Base-by-base conservation (phyloP, 2,329 filamentous ascomycete genomes). In the Parastagonospora avenae region DNA sequence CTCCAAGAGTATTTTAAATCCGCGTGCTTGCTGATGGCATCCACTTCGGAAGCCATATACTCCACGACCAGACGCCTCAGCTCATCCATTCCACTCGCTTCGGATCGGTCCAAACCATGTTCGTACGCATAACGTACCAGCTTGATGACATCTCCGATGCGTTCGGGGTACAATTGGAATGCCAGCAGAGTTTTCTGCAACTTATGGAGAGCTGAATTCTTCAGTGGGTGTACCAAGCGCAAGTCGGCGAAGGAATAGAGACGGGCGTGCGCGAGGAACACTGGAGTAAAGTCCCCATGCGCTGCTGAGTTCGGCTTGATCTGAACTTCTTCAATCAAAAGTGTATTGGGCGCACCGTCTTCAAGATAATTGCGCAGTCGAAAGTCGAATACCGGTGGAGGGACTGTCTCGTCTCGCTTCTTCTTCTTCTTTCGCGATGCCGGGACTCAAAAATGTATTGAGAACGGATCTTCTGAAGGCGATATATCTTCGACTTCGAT, bases 231-330 rank as follows among this genome's bases (percentile, higher is more conserved):
- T 4, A 70, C 55, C 27, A 68, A 52, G 9, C 51, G 56, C 47
- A 64, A 45, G 9, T 60, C 50, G 0, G 68, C 63, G 42, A 73
- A 62, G 0, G 50, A 58, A 40, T 72, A 72, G 1, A 72, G 55
- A 2, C 60, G 60, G 14, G 67, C 66, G 35, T 72, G 65, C 8
- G 64, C 68, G 1, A 71, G 57, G 14, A 72, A 58, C 1, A 67
- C 44, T 0, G 57, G 53, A 0, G 57, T 57, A 35, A 65, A 69
- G 16, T 65, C 28, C 37, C 63, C 57, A 6, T 55, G 24, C 0
- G 43, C 31, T 0, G 32, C 16, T 2, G 12, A 35, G 29, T 67
- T 63, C n/a, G 27, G 0, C n/a, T 45, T 2, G 0, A 54, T 54
- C 9, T 48, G 30, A 9, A 48, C 52, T 1, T 28, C 5, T 8